Base-by-base conservation (phyloP, 352 stramenopile genomes). In the Pythium apleroticum region DNA sequence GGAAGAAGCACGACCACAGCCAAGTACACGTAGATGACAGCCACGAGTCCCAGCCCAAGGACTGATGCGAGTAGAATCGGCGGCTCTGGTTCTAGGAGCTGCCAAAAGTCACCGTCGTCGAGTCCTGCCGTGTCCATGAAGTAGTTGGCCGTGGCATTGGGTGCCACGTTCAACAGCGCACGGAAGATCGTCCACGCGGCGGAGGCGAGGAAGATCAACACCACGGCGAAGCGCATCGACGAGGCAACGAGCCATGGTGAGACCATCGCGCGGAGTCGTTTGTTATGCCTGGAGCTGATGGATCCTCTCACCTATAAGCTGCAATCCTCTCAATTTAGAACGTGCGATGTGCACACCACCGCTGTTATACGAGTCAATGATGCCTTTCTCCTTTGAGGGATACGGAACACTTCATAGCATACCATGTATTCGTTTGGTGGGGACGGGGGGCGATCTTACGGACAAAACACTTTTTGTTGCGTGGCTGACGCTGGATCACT, bases 51-150 rank as follows among this genome's bases (percentile, higher is more conserved):
- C 4, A 84, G 57, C 0, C 74, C 72, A 1, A 68, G 14, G n/a
- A 72, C 60, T 17, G 67, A 61, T 31, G 17, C 53, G 11, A n/a
- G 73, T 52, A n/a, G 27, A 33, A 30, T 31, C 12, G 9, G 68
- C 50, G 24, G 65, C 49, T 10, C 68, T 68, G 37, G 65, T 61
- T 41, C 80, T 66, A 31, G 74, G 1, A 70, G 35, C 39, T 70
- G 55, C 80, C 77, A 88, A 53, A 86, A 88, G 5, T 75, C 69
- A 0, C 75, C 77, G 27, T 74, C 45, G 52, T 88, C 77, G 27
- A 84, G 80, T 12, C 72, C 60, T 3, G 65, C 56, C 12, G 77
- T 86, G 54, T 86, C 68, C 79, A 84, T 85, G 6, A 88, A 48
- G 25, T 70, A 73, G 54, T 82, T 85, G 0, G 70, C 77, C 0